phyloP scores from a whole-genome alignment of 2,329 filamentous ascomycete species.

The Fusarium sp. region DNA sequence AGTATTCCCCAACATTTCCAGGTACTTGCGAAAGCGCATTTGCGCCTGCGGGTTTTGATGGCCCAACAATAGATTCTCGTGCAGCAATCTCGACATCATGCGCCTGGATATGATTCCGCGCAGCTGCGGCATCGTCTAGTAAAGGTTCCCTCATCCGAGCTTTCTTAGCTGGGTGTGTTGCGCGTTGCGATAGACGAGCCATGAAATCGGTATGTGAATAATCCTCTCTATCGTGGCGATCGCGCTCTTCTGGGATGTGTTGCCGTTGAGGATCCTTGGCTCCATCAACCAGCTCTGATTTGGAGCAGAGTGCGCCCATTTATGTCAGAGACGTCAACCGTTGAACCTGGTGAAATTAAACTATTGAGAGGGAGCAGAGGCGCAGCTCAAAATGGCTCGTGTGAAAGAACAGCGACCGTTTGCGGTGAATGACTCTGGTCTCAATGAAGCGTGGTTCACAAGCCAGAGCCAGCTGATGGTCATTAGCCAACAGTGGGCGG shows the following conservation, averaged over 20 bases:
- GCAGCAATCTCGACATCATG: constrained; percentile 45
- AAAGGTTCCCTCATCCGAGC: constrained; percentile 7
- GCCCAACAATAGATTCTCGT: constrained; percentile 5
- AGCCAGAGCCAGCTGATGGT: constrained; percentile 34
- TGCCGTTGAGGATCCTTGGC: constrained; percentile 16
- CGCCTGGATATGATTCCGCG: constrained; percentile 45
- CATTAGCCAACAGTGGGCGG: constrained; percentile 26
- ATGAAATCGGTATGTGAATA: constrained; percentile 17
- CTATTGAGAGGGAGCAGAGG: constrained; percentile 16
- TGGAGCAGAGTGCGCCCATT: constrained; percentile 49
- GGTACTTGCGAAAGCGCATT: constrained; percentile 2
- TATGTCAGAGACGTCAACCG: constrained; percentile 23
- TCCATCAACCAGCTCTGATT: constrained; percentile 35
- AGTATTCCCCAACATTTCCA: constrained; percentile 49
- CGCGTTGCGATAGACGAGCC: constrained; percentile 31
- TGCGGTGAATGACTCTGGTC: constrained; percentile 32
- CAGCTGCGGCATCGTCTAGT: constrained; percentile 38
- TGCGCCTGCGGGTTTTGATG: constrained; percentile 3
- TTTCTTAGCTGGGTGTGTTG: constrained; percentile 17
- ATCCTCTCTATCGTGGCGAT: constrained; percentile 23
- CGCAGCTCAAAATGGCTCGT: constrained; percentile 18
- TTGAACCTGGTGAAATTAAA: background rate
- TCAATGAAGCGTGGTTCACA: constrained; percentile 32
- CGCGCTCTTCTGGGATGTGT: constrained; percentile 15
- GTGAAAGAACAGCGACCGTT: constrained; percentile 20